Evolutionary conservation across 768 basidiomycete genomes (phyloP), one percentile per base, ranked within the genome.

Genomic region (Panaeolus cyanescens): DNA sequence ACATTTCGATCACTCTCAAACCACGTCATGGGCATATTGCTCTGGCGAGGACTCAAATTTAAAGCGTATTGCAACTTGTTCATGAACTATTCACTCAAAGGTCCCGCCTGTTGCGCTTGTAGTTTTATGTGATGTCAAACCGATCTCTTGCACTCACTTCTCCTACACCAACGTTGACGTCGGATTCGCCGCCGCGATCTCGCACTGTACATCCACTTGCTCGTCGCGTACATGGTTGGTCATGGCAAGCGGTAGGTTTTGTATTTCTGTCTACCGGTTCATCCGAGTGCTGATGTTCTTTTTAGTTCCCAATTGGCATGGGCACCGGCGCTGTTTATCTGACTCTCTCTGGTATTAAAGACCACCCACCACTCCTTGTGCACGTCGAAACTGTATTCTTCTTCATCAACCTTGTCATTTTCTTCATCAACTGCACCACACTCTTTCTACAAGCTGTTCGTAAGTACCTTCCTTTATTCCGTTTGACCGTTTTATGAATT

Each of bases 261-360:
- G 32, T 25, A 42, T 8, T 20, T 37, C 13, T 20, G 9, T n/a
- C 15, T 25, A 17, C 9, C n/a, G 50, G 31, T 5, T 25, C 17
- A 3, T 39, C 1, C 31, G 12, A 15, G 7, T 28, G n/a, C 9
- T 59, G 33, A 34, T 22, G 42, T 31, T 30, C 17, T 22, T 54
- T n/a, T 1, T 55, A 82, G 81, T 82, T 82, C 64, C 80, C 80
- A 0, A 76, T 83, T 40, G 80, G 81, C 36, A 81, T 82, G 79
- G 80, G 81, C 34, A 82, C 80, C 7, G 78, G 80, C 53, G 80
- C 81, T 5, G 81, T 83, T 56, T 81, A 81, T 66, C 76, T 82
- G n/a, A 77, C 79, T 9, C 69, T 83, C 28, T 77, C 78, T 4
- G 79, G 77, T 28, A 55, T 80, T 31, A 77, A 78, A 59, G 59